Evolutionary conservation across 176 grass and related monocot species (phyloP).

Genomic region (Oryza coarctata): DNA sequence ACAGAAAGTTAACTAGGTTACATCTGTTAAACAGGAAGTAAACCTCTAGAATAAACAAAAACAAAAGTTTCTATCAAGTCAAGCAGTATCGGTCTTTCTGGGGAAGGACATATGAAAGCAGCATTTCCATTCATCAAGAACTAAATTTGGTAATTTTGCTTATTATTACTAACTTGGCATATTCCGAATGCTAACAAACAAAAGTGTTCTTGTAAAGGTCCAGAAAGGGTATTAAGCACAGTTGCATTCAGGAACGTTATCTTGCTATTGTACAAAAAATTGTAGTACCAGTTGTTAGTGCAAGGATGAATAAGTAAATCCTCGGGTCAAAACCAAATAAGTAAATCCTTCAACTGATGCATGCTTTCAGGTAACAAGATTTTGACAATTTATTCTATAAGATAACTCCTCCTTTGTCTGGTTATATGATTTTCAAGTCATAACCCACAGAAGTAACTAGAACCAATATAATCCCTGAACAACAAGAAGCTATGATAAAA

Average conservation of each 20-base stretch:
- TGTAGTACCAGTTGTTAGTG: background rate
- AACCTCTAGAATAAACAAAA: background rate
- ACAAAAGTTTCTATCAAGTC: background rate
- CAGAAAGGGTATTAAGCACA: background rate
- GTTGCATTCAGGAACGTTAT: background rate
- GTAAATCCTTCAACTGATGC: background rate
- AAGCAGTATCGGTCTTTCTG: background rate
- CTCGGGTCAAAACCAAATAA: background rate
- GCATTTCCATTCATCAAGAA: background rate
- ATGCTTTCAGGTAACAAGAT: background rate
- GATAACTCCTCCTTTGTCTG: background rate
- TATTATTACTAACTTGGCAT: background rate
- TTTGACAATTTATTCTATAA: slow-evolving; percentile 13
- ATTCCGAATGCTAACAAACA: background rate
- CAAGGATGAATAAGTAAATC: background rate
- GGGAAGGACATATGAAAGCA: background rate
- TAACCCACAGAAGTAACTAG: slow-evolving; percentile 17
- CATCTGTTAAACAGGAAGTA: slow-evolving; percentile 7
- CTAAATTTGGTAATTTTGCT: background rate
- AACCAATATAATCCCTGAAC: background rate
- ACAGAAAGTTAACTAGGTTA: background rate
- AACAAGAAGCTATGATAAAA: slow-evolving; percentile 4
- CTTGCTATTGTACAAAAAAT: background rate
- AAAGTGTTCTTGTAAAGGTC: background rate
- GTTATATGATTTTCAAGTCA: slow-evolving; percentile 17